Evolutionary conservation across 2,329 filamentous ascomycete genomes (phyloP), one percentile per base, ranked within the genome.

Genomic region (Cadophora sp.): DNA sequence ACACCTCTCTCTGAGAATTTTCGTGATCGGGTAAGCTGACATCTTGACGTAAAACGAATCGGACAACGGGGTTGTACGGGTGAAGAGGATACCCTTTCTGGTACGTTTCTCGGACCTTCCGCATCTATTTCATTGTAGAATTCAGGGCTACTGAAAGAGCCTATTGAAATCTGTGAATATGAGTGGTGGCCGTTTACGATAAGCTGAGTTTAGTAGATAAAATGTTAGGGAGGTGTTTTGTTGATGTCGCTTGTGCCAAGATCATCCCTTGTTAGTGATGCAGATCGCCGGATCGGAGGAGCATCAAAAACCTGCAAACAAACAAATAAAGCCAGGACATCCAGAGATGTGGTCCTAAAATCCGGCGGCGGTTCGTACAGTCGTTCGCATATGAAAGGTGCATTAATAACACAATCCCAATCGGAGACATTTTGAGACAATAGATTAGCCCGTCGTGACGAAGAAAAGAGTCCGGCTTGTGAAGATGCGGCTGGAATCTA

Each of bases 401-500:
- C 30, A 41, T 56, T 56, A 30, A 24, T 58, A 41, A 41, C 27
- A 24, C 55, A 45, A 30, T 47, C 30, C 58, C 58, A 30, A 16
- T 48, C 58, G 58, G 58, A 60, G 56, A 59, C 41, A 27, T 59
- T 30, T 6, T 30, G 22, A 59, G 20, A 45, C 58, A 43, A 33
- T 14, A 41, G 30, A 9, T 33, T 33, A 47, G 9, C 39, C 41
- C 58, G 41, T 60, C 18, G 33, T 41, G 24, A 43, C 18, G 33
- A 58, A 58, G n/a, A 14, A 16, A 36, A 7, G 22, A 43, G 11
- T 22, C 53, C n/a, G 53, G 33, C n/a, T 39, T 36, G 53, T 39
- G 50, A 24, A 33, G 36, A 27, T 48, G 39, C 58, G 58, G 58
- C 58, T 60, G 41, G 16, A 45, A 47, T n/a, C 14, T 24, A 36